Conservation (phyloP, 164 flowering plant genomes). For the Vitis cinerea region DNA sequence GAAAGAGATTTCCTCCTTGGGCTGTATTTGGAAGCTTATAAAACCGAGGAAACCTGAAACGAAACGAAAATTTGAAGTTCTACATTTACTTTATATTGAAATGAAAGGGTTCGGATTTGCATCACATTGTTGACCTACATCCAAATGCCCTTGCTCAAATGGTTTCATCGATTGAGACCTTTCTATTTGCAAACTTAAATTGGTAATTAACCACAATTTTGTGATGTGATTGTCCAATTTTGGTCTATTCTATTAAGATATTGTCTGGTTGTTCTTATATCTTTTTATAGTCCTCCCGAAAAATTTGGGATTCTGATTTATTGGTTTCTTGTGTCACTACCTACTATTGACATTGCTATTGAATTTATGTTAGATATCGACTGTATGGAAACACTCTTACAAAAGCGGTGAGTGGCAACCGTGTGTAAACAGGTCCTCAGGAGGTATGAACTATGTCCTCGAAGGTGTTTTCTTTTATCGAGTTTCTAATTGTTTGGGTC, state of each 20-base stretch:
- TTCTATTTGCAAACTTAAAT: neutral
- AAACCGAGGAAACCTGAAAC: too few species aligned
- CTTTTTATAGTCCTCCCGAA: too few species aligned
- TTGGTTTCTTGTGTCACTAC: neutral
- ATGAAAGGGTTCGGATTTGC: neutral
- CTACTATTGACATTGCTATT: constrained; percentile 12
- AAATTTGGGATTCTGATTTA: neutral
- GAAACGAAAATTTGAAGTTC: too few species aligned
- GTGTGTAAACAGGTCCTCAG: constrained; percentile 57
- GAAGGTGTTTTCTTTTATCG: neutral
- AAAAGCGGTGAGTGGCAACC: constrained; percentile 86
- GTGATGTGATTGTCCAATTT: neutral
- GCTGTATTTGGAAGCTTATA: neutral
- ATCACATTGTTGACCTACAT: constrained; percentile 1
- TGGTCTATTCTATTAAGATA: neutral
- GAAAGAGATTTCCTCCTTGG: neutral
- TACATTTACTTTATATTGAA: neutral
- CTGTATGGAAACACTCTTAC: constrained; percentile 74
- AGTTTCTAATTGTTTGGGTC: neutral
- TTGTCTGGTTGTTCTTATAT: neutral
- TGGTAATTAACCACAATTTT: neutral
- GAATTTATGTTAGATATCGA: constrained; percentile 56
- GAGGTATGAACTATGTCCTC: constrained; percentile 47
- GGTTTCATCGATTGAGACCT: neutral
- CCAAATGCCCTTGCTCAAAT: neutral